Base-by-base conservation (phyloP, 2,329 filamentous ascomycete species). In the Pseudogymnoascus sp. region DNA sequence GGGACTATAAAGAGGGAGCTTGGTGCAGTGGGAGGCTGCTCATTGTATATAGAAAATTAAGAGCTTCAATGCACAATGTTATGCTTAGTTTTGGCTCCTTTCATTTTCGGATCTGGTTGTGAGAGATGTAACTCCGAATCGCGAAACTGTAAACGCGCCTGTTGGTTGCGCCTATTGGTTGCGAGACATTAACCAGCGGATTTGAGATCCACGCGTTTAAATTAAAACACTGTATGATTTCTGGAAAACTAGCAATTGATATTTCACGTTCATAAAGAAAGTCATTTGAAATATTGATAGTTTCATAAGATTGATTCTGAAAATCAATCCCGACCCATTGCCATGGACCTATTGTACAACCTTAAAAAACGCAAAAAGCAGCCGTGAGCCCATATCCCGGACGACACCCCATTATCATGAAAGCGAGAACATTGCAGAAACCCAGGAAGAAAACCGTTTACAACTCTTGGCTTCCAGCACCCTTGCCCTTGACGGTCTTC, bases 401-500 rank as follows among this genome's bases (percentile, higher is more conserved):
- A 76, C 78, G 76, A 82, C 84, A 82, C 79, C 80, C 79, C 88
- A 88, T 88, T 85, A 86, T 90, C 84, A 75, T 74, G 65, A 72
- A 79, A 79, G 76, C 77, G 80, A 79, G 81, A 67, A 68, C 77
- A 60, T 69, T 68, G 71, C 79, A 77, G 77, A 79, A 78, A 84
- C 77, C 75, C 78, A 77, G 63, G 71, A 67, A 76, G 77, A 79
- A 71, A 71, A 71, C 71, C 71, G 72, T 79, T 83, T 90, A 97
- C 80, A 97, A 83, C 82, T 96, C 92, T 80, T 96, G 91, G 81
- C 90, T 95, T 71, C 85, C 82, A 75, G 85, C 87, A 86, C 96
- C 96, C 79, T 89, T 89, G 75, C 82, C 82, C 89, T 97, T 96
- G 76, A 86, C 83, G 61, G 94, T 96, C 90, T 97, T 97, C 91